These are phyloP conservation scores for Xylariaceae sp. DNA, from an alignment of 2,329 filamentous ascomycete species.

Conservation along the genomic window DNA sequence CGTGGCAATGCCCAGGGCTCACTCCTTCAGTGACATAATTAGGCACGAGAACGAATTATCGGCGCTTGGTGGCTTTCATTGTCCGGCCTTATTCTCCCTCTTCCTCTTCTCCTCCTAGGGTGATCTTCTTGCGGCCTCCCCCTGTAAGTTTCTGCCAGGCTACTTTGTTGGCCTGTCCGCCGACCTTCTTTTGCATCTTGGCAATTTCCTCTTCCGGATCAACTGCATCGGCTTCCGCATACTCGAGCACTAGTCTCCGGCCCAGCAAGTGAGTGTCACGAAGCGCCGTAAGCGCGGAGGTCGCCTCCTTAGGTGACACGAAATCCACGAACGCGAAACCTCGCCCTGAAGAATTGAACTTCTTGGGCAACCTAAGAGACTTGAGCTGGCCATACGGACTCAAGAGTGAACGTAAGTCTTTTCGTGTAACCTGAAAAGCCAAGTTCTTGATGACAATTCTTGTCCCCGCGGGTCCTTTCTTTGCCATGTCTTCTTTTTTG, in stretches of 20 bases:
- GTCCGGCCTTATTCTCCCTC: slow-evolving; percentile 36
- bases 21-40: slow-evolving; percentile 22
- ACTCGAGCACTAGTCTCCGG: slow-evolving; percentile 84
- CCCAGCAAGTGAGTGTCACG: slow-evolving; percentile 91
- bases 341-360: slow-evolving; percentile 82
- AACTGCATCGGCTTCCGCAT: slow-evolving; percentile 80
- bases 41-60: slow-evolving; percentile 21
- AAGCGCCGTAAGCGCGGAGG: slow-evolving; percentile 85
- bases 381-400: slow-evolving; percentile 87
- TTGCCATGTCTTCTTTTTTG: slow-evolving; percentile 74
- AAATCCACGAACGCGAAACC: slow-evolving; percentile 98
- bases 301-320: slow-evolving; percentile 81
- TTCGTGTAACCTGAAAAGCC: slow-evolving; percentile 91
- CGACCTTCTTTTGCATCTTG: slow-evolving; percentile 95
- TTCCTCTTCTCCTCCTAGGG: slow-evolving; percentile 68
- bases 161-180: slow-evolving; percentile 84
- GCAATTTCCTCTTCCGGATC: slow-evolving; percentile 95
- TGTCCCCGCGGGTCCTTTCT: slow-evolving; percentile 69
- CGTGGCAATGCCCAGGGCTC: slow-evolving; percentile 21
- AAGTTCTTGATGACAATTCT: slow-evolving; percentile 99
- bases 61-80: slow-evolving; percentile 24
- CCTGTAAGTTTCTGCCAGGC: slow-evolving; percentile 84
- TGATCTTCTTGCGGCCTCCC: slow-evolving; percentile 81
- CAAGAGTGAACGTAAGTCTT: slow-evolving; percentile 82
- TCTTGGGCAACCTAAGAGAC: slow-evolving; percentile 90